Percentiles rank a stretch among this genome's conserved stretches.
These are phyloP conservation scores for Boechera divaricarpa DNA, from an alignment of 345 rosid species.

Conservation along the genomic window DNA sequence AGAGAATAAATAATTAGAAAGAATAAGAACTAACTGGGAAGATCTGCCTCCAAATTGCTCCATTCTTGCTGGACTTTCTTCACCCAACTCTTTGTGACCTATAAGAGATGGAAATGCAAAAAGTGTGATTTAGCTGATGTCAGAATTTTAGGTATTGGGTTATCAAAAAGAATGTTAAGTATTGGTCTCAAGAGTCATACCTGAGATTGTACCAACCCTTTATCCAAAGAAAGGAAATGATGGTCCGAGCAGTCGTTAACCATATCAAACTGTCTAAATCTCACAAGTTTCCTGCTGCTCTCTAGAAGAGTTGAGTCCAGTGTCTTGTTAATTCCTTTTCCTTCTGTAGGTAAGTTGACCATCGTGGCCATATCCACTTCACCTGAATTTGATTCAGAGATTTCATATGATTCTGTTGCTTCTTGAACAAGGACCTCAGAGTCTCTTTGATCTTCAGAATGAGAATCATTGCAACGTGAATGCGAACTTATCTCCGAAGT, in stretches of 20 bases:
- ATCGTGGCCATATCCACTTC: slow-evolving; percentile 42
- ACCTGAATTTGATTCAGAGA: slow-evolving; percentile 47
- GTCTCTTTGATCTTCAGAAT: slow-evolving; percentile 50
- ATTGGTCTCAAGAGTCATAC: slow-evolving; percentile 51
- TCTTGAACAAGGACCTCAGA: slow-evolving; percentile 45
- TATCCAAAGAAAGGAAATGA: slow-evolving; percentile 62
- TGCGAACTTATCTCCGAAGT: slow-evolving; percentile 48
- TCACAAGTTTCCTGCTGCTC: slow-evolving; percentile 32
- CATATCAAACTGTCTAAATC: slow-evolving; percentile 76
- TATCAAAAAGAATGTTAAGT: slow-evolving; percentile 6
- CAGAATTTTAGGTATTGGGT: slow-evolving; percentile 7
- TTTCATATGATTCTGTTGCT: slow-evolving; percentile 45
- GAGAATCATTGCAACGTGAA: slow-evolving; percentile 39
- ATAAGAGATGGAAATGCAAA: slow-evolving; percentile 27
- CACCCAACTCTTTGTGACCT: slow-evolving; percentile 79
- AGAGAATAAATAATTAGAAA: slow-evolving; percentile 4
- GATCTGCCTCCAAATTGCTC: slow-evolving; percentile 71
- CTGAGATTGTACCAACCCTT: slow-evolving; percentile 59
- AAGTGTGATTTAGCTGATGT: slow-evolving; percentile 17
- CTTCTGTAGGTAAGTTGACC: slow-evolving; percentile 44
- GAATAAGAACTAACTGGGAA: slow-evolving; percentile 68
- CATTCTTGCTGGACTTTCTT: slow-evolving; percentile 94
- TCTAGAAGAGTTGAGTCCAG: slow-evolving; percentile 33
- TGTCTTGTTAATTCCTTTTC: slow-evolving; percentile 41
- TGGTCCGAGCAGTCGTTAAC: slow-evolving; percentile 77